These are phyloP conservation scores for Flaveria floridana DNA, from an alignment of 140 eudicot species.

Conservation along the genomic window DNA sequence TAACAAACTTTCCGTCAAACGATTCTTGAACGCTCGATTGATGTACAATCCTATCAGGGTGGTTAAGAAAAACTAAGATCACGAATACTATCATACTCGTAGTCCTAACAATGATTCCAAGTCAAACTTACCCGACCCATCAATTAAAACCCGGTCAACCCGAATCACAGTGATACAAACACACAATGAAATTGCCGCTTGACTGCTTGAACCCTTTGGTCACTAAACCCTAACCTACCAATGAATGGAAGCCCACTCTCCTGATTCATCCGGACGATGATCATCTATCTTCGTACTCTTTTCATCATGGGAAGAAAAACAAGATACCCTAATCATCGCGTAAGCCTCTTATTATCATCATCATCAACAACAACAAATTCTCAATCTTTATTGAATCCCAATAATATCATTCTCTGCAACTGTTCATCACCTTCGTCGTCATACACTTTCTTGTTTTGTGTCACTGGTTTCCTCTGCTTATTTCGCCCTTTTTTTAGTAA, in stretches of 20 bases:
- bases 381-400: slow-evolving; percentile 14
- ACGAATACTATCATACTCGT: too few species aligned
- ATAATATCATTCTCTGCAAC: slow-evolving; percentile 20
- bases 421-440: slow-evolving; percentile 23
- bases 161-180: slow-evolving; percentile 27
- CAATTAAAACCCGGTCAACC: slow-evolving; percentile 15
- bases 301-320: slow-evolving; percentile 40
- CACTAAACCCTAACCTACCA: slow-evolving; percentile 44
- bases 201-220: slow-evolving; percentile 42
- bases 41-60: too few species aligned
- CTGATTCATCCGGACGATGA: slow-evolving; percentile 39
- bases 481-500: slow-evolving; percentile 40
- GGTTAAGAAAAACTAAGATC: too few species aligned
- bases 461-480: slow-evolving; percentile 44
- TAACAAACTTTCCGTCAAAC: too few species aligned
- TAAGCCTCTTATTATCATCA: slow-evolving; percentile 35
- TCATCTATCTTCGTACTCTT: slow-evolving; percentile 42
- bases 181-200: slow-evolving; percentile 34
- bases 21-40: too few species aligned
- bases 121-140: neutral
- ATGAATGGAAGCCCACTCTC: slow-evolving; percentile 37
- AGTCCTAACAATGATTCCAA: too few species aligned
- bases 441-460: slow-evolving; percentile 39
- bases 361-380: slow-evolving; percentile 25
- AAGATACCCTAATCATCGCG: slow-evolving; percentile 32